Base-by-base conservation (phyloP, 2,329 filamentous ascomycete genomes). In the Pleurostoma richardsiae region DNA sequence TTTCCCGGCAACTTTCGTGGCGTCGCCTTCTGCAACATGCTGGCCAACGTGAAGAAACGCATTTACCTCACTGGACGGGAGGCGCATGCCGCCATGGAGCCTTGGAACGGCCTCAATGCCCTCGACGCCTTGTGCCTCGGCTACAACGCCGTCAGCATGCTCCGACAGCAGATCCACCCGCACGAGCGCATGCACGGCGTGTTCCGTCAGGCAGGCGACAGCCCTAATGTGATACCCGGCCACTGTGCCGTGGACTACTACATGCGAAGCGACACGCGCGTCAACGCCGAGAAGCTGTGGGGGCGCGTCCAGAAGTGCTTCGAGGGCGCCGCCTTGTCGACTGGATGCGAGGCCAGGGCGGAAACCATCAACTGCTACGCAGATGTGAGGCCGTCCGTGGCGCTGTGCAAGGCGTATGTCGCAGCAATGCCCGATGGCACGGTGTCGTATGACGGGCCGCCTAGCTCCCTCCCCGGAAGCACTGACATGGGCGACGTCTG, bases 71-170 rank as follows among this genome's bases (percentile, higher is more conserved):
- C 58, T 0, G 74, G 73, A 5, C 61, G 63, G 39, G 67, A 69
- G 40, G 68, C 74, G 0, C 74, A 78, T 45, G 74, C 74, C 0
- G 68, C 68, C 10, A 66, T 69, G 8, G 68, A 68, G 8, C 74
- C 74, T 0, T 77, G 73, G 72, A 65, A 74, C 19, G 74, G 74
- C 3, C 56, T 70, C 43, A 78, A 78, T 52, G 74, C 74, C 0
- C 64, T 77, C 3, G 74, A 78, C 50, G 74, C 73, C 6, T 55
- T 74, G 7, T 68, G 75, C 1, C 52, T 65, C 5, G 59, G 61
- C 1, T 67, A 69, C 54, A 68, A 62, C 61, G 45, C 65, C 50
- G 61, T 78, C 40, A 63, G 69, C 10, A 64, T 74, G 47, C 56
- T 77, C 29, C 67, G 74, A 4, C 74, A 79, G 59, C 76, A 79